Conservation (phyloP, 768 basidiomycete species). For the Melanogaster broomeanus region DNA sequence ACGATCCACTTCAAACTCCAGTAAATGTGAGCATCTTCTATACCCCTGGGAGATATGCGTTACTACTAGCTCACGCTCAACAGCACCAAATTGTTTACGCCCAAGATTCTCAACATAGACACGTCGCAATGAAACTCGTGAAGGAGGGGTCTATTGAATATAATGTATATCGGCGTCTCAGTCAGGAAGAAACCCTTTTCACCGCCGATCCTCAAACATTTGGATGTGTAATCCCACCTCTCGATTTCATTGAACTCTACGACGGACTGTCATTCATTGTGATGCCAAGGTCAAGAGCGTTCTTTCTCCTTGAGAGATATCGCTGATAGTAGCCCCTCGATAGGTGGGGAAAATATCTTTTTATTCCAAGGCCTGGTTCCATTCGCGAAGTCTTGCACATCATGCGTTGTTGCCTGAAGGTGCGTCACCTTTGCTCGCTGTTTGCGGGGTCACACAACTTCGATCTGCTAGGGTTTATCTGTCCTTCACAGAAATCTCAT, state of each 20-base stretch:
- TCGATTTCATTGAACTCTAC: slow-evolving; percentile 20
- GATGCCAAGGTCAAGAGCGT: slow-evolving; percentile 28
- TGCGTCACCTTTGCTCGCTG: not conserved
- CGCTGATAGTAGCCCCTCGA: not conserved
- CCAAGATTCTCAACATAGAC: slow-evolving; percentile 35
- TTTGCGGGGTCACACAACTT: not conserved
- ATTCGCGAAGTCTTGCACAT: slow-evolving; percentile 7
- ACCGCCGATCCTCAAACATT: not conserved
- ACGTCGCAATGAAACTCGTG: slow-evolving; percentile 30
- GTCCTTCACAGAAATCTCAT: slow-evolving; percentile 11
- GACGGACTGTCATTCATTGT: slow-evolving; percentile 28
- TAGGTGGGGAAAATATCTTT: slow-evolving; percentile 13
- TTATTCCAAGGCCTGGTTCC: slow-evolving; percentile 13
- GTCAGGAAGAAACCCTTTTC: slow-evolving; percentile 5
- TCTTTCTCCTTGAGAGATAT: not conserved
- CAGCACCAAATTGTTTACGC: not conserved
- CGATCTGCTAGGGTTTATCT: slow-evolving; percentile 3
- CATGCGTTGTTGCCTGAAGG: slow-evolving; percentile 5
- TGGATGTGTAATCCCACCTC: slow-evolving; percentile 19
- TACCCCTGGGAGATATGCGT: no score
- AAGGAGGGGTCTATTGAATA: slow-evolving; percentile 24
- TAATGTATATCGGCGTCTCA: slow-evolving; percentile 20
- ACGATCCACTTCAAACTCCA: no score
- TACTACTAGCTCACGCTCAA: no score
- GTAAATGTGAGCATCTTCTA: no score